These are phyloP conservation scores for Umbelopsis sp. DNA, from an alignment of 371 early-diverging fungal species.

Conservation along the genomic window DNA sequence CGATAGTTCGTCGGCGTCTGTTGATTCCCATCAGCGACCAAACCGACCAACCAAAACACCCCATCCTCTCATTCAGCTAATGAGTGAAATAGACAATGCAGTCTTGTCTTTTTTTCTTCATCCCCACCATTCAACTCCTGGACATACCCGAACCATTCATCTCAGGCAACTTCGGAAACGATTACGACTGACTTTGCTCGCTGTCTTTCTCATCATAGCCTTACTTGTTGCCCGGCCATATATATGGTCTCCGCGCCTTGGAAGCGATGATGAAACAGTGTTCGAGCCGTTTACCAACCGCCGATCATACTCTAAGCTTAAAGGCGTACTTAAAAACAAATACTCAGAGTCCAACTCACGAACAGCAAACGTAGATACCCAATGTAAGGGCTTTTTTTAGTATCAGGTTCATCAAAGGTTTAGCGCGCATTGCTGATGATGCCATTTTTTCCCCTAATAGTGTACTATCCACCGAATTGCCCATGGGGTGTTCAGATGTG, in stretches of 20 bases:
- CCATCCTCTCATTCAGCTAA: conserved; percentile 9
- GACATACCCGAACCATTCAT: not conserved
- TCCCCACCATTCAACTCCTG: not conserved
- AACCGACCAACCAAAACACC: not conserved
- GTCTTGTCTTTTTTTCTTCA: conserved; percentile 14
- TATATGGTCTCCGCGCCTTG: conserved; percentile 6
- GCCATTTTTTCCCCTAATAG: conserved; percentile 17
- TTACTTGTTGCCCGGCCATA: conserved; percentile 13
- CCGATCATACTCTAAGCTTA: conserved; percentile 30
- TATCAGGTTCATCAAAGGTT: not conserved
- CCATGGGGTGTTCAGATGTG: conserved; percentile 43
- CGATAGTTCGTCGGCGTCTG: not conserved
- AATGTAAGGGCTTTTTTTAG: conserved; percentile 25
- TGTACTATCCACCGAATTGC: conserved; percentile 56
- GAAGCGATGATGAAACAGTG: conserved; percentile 28
- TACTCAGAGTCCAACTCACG: conserved; percentile 21
- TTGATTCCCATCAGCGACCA: not conserved
- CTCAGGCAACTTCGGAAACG: not conserved
- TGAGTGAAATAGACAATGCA: conserved; percentile 9
- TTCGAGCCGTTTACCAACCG: conserved; percentile 35
- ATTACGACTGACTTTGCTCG: not conserved
- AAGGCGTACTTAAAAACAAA: conserved; percentile 31
- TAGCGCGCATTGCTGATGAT: not conserved
- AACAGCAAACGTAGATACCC: conserved; percentile 24
- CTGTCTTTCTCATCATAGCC: not conserved